Conservation (phyloP, 208 protist species). For the Leishmania arabica region DNA sequence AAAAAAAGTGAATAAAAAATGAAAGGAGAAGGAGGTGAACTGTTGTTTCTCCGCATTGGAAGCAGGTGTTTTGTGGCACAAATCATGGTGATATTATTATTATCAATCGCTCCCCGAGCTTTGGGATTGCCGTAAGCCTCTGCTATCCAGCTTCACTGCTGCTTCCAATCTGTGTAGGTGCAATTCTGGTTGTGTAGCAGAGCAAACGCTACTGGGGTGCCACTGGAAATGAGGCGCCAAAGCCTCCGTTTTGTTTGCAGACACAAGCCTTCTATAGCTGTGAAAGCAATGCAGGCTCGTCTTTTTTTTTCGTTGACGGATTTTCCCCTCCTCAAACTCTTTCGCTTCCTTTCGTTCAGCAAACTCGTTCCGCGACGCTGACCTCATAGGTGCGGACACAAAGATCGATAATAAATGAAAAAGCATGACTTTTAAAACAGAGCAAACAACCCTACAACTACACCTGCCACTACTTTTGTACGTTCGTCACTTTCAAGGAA, state of each 20-base stretch:
- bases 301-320: not conserved
- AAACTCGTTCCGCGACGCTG: not conserved
- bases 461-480: conserved; percentile 52
- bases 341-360: not conserved
- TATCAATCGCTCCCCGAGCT: not conserved
- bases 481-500: conserved; percentile 80
- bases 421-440: conserved; percentile 2
- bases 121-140: not conserved
- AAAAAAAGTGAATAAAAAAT: not conserved
- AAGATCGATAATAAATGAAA: conserved; percentile 5
- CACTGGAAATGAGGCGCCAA: not conserved
- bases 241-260: too few species aligned
- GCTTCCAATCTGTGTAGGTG: not conserved
- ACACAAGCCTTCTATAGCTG: not conserved
- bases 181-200: not conserved
- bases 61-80: not conserved
- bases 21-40: not conserved
- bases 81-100: not conserved
- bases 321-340: not conserved
- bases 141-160: not conserved
- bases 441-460: conserved; percentile 11
- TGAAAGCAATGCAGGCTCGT: not conserved
- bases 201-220: not conserved
- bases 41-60: not conserved
- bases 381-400: not conserved